These are phyloP conservation scores for Cytospora piceicola DNA, from an alignment of 2,329 filamentous ascomycete species.

Conservation along the genomic window DNA sequence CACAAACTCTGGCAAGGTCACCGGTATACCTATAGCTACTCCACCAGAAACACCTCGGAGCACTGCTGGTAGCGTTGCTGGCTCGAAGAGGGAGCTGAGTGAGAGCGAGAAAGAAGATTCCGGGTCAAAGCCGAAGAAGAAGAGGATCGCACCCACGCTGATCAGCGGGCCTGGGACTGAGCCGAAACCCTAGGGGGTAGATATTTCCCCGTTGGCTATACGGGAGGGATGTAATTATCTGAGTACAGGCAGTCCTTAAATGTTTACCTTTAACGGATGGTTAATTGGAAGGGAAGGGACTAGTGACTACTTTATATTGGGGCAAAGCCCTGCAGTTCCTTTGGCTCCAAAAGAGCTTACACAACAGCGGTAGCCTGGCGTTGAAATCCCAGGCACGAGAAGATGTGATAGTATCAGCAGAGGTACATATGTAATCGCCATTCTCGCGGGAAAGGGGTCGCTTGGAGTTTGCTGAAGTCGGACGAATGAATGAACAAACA, in stretches of 20 bases:
- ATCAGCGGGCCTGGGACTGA: constrained; percentile 43
- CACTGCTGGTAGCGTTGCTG: constrained; percentile 58
- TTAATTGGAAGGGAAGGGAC: too few species aligned
- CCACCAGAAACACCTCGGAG: constrained; percentile 85
- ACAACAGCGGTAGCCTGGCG: constrained; percentile 1
- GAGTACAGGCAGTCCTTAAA: background rate
- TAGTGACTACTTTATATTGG: background rate
- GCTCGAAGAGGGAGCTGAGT: constrained; percentile 60
- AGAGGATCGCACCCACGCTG: constrained; percentile 70
- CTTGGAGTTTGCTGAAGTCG: constrained; percentile 2
- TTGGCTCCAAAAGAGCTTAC: background rate
- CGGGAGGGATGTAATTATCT: background rate
- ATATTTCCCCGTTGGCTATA: background rate
- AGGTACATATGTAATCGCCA: constrained; percentile 3
- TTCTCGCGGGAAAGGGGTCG: background rate
- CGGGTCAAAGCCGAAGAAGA: constrained; percentile 64
- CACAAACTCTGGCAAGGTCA: constrained; percentile 66
- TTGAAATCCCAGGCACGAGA: background rate
- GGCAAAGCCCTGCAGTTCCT: background rate
- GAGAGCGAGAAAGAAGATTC: constrained; percentile 58
- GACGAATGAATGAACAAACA: constrained; percentile 2
- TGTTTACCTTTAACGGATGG: background rate
- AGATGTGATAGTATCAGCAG: background rate
- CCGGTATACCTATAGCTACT: constrained; percentile 76
- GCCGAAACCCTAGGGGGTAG: constrained; percentile 14